Base-by-base conservation (phyloP, 2,329 filamentous ascomycete species). In the Hypoxylon sp. region DNA sequence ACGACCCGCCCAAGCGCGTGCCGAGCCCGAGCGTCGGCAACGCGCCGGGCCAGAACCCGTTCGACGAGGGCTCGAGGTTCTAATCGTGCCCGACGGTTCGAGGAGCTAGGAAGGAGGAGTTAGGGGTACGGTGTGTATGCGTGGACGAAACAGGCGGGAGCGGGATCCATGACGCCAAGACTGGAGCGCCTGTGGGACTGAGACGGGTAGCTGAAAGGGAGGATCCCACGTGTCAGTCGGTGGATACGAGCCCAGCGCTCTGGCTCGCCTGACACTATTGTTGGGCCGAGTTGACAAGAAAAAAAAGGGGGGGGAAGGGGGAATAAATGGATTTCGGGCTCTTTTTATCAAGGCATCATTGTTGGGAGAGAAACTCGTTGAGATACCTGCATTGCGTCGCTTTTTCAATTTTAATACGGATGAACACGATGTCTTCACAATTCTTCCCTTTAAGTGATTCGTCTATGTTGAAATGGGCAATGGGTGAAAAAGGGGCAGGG, bases 31-130 rank as follows among this genome's bases (percentile, higher is more conserved):
- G 18, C 3, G 45, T 20, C 1, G 2, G 35, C 11, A 10, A 21
- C 7, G 29, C 46, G 38, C 38, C 27, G 5, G 56, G 40, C 2
- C 46, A 46, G 15, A 63, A 63, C 23, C 60, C 60, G 21, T 63
- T 63, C 38, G 29, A 33, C 15, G 57, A 60, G 7, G 43, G 41
- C 0, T 10, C 42, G 18, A 33, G 46, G 20, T 38, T 17, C 46
- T 48, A 48, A 18, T 15, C 7, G 23, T 26, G n/a, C n/a, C 27
- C 3, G 23, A 20, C 11, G 13, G 13, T n/a, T 24, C 18, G 29
- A 31, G 31, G 29, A 11, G 18, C n/a, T 17, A 11, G 46, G 33
- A 17, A 20, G 11, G 8, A 18, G 17, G n/a, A 29, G 26, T 29
- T 29, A 29, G 26, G 26, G 26, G 6, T 29, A 11, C 11, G 35